Conservation (phyloP, 1,284 basidiomycete genomes). For the Trichosporon coremiiforme region DNA sequence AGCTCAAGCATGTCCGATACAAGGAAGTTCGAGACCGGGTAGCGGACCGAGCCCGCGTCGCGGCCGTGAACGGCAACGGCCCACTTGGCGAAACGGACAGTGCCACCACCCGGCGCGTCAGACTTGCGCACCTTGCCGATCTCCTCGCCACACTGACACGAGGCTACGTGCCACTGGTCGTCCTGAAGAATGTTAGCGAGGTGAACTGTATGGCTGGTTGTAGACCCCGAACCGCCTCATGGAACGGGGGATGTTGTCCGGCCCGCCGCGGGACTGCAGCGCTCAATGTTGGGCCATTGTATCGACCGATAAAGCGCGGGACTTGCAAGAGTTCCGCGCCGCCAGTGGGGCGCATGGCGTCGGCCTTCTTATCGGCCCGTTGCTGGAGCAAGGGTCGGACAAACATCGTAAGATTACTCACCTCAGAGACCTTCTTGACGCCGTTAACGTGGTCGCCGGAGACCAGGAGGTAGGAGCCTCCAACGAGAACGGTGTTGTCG, state of each 20-base stretch:
- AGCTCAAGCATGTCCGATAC: slow-evolving; percentile 84
- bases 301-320: slow-evolving; percentile 65
- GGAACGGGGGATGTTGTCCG: slow-evolving; percentile 73
- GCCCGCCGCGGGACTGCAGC: slow-evolving; percentile 29
- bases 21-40: slow-evolving; percentile 78
- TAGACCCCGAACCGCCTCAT: slow-evolving; percentile 73
- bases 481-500: slow-evolving; percentile 71
- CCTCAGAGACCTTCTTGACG: slow-evolving; percentile 6
- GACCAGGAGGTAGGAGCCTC: slow-evolving; percentile 74
- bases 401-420: neutral
- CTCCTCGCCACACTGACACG: slow-evolving; percentile 75
- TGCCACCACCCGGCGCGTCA: slow-evolving; percentile 51
- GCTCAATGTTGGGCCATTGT: slow-evolving; percentile 79
- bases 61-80: slow-evolving; percentile 69
- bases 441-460: slow-evolving; percentile 14
- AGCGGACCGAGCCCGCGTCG: slow-evolving; percentile 57
- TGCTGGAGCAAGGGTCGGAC: neutral
- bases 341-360: slow-evolving; percentile 67
- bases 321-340: slow-evolving; percentile 59
- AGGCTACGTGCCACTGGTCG: slow-evolving; percentile 67
- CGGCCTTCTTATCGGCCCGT: slow-evolving; percentile 82
- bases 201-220: slow-evolving; percentile 65
- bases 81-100: slow-evolving; percentile 71
- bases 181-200: slow-evolving; percentile 41
- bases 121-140: slow-evolving; percentile 66